Base-by-base conservation (phyloP, 257 asterid species). In the Prunella vulgaris region DNA sequence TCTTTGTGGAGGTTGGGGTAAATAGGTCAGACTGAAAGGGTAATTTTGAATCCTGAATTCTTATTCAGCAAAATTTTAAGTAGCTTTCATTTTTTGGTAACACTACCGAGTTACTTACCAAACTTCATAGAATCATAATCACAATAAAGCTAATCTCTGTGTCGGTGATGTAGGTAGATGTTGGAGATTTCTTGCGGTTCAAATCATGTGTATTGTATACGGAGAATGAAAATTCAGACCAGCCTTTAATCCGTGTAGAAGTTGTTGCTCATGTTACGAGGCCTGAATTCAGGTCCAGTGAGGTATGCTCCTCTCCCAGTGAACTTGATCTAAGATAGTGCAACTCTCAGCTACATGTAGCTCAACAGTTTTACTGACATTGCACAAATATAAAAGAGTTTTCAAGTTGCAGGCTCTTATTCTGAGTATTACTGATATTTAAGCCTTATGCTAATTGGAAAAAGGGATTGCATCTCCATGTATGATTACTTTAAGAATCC, bases 211-310 rank as follows among this genome's bases (percentile, higher is more conserved):
- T 88, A 9, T 61, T 93, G 84, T 88, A 88, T 77, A 90, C 99
- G 25, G 97, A 93, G 67, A 68, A 74, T 42, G 87, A 93, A 72
- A 73, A 76, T 66, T 76, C 89, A 0, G 92, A 88, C 68, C 87
- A 71, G 80, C 99, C 97, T 7, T 73, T 87, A 33, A 93, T 93
- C 78, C 81, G 82, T 62, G 74, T 93, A 60, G 97, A 93, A 87
- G 97, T 90, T 49, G 90, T 87, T 59, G 99, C 99, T 18, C 99
- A 88, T 77, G 99, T 93, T 71, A 90, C 96, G 6, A 83, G 97
- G 82, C 99, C 99, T 10, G 97, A 93, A 70, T 74, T 88, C 33
- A 86, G 92, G 82, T 86, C 97, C 28, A 93, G 96, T 69, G 99
- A 93, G 99, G 97, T 93, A 90, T 69, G 54, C 78, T 63, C 46